phyloP scores from a whole-genome alignment of 805 yeast genomes.

The Candida silvicultrix region DNA sequence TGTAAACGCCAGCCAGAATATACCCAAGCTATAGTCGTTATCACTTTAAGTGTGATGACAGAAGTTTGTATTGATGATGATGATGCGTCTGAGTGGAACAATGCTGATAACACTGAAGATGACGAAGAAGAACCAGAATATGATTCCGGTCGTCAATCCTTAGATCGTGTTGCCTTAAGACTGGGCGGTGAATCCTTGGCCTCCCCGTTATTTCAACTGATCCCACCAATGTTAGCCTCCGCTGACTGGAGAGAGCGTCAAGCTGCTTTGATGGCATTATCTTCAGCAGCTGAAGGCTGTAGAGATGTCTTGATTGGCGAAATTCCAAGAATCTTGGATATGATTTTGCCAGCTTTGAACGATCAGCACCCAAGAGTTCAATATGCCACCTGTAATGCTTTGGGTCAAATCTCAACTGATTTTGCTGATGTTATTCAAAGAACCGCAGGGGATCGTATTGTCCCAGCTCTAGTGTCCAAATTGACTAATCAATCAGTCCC shows the following conservation, averaged over 20 bases:
- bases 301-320: constrained; percentile 79
- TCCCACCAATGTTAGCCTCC: constrained; percentile 78
- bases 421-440: constrained; percentile 86
- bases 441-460: constrained; percentile 67
- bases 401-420: constrained; percentile 96
- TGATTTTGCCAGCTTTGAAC: constrained; percentile 77
- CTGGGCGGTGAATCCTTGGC: constrained; percentile 82
- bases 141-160: constrained; percentile 89
- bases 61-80: constrained; percentile 89
- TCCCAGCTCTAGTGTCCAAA: constrained; percentile 85
- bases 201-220: constrained; percentile 76
- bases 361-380: constrained; percentile 94
- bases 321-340: constrained; percentile 72
- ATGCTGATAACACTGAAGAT: constrained; percentile 69
- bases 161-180: constrained; percentile 82
- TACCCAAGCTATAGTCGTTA: constrained; percentile 63
- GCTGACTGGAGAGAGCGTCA: constrained; percentile 90
- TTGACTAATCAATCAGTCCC: constrained; percentile 70
- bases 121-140: constrained; percentile 83
- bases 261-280: constrained; percentile 94
- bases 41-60: constrained; percentile 79
- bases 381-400: constrained; percentile 93
- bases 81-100: constrained; percentile 83
- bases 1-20: constrained; percentile 75
- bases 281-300: constrained; percentile 97